Evolutionary conservation across 345 rosid genomes (phyloP).

Genomic region (Conringia planisiliqua): DNA sequence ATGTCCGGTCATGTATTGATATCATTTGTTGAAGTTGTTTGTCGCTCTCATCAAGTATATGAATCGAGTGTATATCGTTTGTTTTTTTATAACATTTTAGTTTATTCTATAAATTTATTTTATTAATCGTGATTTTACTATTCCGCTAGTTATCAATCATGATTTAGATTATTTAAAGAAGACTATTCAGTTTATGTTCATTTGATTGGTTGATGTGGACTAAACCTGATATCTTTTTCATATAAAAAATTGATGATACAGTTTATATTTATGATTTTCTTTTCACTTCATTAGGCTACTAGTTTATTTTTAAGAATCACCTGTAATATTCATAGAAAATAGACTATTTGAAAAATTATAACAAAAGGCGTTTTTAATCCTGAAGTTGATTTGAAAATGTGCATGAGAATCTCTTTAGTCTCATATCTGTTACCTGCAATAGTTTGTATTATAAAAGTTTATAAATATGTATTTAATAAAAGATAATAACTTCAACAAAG

Average conservation of each 20-base stretch:
- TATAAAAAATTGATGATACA: not conserved
- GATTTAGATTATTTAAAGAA: not conserved
- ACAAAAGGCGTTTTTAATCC: not conserved
- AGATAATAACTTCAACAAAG: not conserved
- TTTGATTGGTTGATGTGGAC: not conserved
- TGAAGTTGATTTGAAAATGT: not conserved
- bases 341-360: not conserved
- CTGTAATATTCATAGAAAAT: not conserved
- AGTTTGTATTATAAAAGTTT: not conserved
- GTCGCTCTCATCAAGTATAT: not conserved
- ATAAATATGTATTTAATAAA: not conserved
- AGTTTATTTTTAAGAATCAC: not conserved
- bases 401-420: not conserved
- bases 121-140: not conserved
- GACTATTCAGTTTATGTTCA: not conserved
- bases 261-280: not conserved
- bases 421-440: not conserved
- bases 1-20: not conserved
- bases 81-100: not conserved
- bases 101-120: not conserved
- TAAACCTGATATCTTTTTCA: not conserved
- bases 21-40: not conserved
- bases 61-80: not conserved
- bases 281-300: not conserved
- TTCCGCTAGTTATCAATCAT: not conserved